Conservation (phyloP, 257 asterid genomes). For the Lavandula angustifolia region DNA sequence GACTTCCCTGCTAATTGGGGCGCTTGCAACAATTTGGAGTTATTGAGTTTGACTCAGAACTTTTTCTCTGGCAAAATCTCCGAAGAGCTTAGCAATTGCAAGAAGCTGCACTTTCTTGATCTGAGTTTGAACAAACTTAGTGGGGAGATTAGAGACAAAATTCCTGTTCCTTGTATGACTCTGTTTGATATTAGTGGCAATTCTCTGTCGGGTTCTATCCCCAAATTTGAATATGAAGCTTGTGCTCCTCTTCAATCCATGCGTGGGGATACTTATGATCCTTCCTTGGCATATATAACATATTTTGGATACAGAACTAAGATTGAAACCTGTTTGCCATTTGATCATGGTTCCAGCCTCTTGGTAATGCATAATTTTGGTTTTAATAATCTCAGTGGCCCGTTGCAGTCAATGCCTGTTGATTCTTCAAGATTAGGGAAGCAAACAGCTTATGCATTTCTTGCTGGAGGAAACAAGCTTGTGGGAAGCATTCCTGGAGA, state of each 20-base stretch:
- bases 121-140: conserved; percentile 71
- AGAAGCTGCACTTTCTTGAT: conserved; percentile 74
- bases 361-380: conserved; percentile 68
- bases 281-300: conserved; percentile 56
- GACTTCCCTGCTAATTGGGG: conserved; percentile 71
- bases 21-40: conserved; percentile 69
- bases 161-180: conserved; percentile 87
- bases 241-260: conserved; percentile 45
- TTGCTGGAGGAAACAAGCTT: conserved; percentile 71
- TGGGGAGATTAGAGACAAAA: conserved; percentile 58
- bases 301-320: conserved; percentile 50
- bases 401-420: conserved; percentile 54
- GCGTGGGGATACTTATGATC: conserved; percentile 41
- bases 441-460: conserved; percentile 64
- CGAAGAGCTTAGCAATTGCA: conserved; percentile 57
- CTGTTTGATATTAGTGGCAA: conserved; percentile 79
- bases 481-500: conserved; percentile 62
- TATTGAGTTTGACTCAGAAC: conserved; percentile 81
- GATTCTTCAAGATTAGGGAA: conserved; percentile 55
- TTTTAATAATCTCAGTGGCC: conserved; percentile 62
- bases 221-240: conserved; percentile 46
- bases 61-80: conserved; percentile 54
- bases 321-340: conserved; percentile 44
- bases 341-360: conserved; percentile 41
- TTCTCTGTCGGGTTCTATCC: conserved; percentile 68